Base-by-base conservation (phyloP, 805 yeast species). In the Wickerhamomyces silvicola region DNA sequence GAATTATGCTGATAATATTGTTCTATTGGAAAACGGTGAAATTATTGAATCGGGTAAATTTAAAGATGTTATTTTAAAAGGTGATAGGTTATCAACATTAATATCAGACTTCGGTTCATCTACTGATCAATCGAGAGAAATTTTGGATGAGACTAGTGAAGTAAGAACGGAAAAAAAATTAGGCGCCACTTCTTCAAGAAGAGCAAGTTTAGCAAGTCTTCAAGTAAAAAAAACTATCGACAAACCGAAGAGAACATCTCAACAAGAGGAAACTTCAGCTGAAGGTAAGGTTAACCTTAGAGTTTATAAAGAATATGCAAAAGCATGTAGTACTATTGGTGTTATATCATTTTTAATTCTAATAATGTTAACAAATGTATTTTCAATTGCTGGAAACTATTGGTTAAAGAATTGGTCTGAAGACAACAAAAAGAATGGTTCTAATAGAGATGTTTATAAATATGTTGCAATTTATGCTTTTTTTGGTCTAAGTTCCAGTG, bases 371-470 rank as follows among this genome's bases (percentile, higher is more conserved):
- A 42, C 58, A 4, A 62, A 66, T 12, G 52, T 70, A 10, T 49
- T 57, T 28, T 54, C 57, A 13, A 44, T 64, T 15, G 56, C 60
- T 7, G 72, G 74, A 28, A 76, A 71, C 48, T 74, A 73, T 49
- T 77, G 84, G 79, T 61, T 80, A 43, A 79, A 78, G 42, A 61
- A 68, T 38, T 80, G 88, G 88, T 72, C 86, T 2, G 84, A 78
- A 43, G 52, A 60, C 7, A 58, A 62, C 24, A 59, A 59, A 20
- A 62, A 60, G 17, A 41, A 50, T 26, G 72, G 72, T 10, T 22
- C 48, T 2, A 78, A 75, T 39, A 47, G 51, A 5, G 43, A 68
- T 27, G 69, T 72, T 7, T 49, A 57, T 35, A 56, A 48, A 37
- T 79, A 64, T 51, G 70, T 78, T 37, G 62, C 64, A 2, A 45